phyloP scores from a whole-genome alignment of 2,329 filamentous ascomycete genomes.

The Triangularia setosa region DNA sequence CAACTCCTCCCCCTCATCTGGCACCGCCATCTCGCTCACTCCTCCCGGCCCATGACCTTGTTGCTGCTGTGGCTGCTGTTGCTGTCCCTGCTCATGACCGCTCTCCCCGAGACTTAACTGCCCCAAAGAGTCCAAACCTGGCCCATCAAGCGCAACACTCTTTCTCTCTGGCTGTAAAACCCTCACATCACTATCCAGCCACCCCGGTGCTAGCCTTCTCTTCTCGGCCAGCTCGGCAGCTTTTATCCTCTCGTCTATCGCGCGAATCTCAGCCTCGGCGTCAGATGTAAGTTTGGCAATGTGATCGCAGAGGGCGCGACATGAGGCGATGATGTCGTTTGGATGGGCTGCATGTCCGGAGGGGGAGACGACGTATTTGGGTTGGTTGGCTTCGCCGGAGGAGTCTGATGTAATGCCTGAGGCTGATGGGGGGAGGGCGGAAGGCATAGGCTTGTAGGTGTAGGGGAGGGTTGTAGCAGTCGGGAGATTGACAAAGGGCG shows the following conservation, averaged over 20 bases:
- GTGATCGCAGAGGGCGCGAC: constrained; percentile 72
- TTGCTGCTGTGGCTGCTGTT: constrained; percentile 21
- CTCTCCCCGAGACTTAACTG: constrained; percentile 48
- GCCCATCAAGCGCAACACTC: constrained; percentile 25
- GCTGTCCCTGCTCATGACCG: constrained; percentile 47
- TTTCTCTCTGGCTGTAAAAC: constrained; percentile 64
- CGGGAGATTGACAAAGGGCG: constrained; percentile 87
- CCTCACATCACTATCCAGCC: constrained; percentile 70
- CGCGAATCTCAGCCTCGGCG: constrained; percentile 62
- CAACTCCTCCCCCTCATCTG: constrained; percentile 52
- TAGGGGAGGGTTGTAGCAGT: constrained; percentile 89
- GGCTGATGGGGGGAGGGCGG: constrained; percentile 73
- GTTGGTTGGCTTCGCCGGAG: constrained; percentile 41
- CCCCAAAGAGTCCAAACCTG: not conserved
- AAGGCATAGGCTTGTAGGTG: constrained; percentile 87
- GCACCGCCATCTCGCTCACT: constrained; percentile 37
- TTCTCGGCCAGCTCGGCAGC: constrained; percentile 73
- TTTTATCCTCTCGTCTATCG: constrained; percentile 64
- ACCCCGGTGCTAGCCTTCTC: constrained; percentile 72
- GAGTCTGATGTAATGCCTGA: constrained; percentile 46
- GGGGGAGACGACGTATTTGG: constrained; percentile 71
- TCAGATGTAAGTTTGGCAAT: constrained; percentile 65
- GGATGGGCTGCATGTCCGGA: constrained; percentile 83
- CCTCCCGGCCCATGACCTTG: constrained; percentile 25
- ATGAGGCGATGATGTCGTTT: constrained; percentile 78